These are phyloP conservation scores for Penicillium corylophilum DNA, from an alignment of 2,329 filamentous ascomycete species.

Conservation along the genomic window DNA sequence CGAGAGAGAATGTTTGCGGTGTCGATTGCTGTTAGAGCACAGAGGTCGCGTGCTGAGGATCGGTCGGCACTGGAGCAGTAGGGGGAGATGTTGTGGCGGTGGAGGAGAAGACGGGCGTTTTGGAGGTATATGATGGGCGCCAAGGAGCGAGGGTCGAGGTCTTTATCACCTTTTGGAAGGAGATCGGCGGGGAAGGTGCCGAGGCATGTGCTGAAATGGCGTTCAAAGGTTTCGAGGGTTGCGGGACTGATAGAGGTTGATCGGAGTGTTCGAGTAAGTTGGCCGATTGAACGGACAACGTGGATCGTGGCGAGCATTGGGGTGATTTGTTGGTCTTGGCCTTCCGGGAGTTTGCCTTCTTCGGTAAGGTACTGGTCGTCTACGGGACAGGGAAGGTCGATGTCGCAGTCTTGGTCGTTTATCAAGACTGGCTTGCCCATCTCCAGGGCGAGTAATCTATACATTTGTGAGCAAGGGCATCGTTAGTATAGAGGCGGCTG, in stretches of 20 bases:
- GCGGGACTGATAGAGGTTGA: slow-evolving; percentile 64
- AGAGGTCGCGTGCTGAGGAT: slow-evolving; percentile 69
- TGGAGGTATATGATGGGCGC: slow-evolving; percentile 76
- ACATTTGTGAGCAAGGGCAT: slow-evolving; percentile 6
- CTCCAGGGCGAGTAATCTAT: slow-evolving; percentile 71
- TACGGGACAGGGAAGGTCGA: slow-evolving; percentile 72
- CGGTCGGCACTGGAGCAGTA: slow-evolving; percentile 66
- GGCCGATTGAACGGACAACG: slow-evolving; percentile 73
- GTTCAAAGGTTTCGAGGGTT: slow-evolving; percentile 75
- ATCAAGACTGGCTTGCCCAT: slow-evolving; percentile 78
- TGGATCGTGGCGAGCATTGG: slow-evolving; percentile 77
- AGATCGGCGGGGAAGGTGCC: slow-evolving; percentile 73
- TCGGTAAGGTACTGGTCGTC: slow-evolving; percentile 68
- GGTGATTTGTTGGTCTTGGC: slow-evolving; percentile 57
- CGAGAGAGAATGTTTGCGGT: slow-evolving; percentile 75
- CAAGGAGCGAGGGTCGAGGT: slow-evolving; percentile 72
- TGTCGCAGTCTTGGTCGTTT: slow-evolving; percentile 84
- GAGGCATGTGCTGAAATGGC: slow-evolving; percentile 74
- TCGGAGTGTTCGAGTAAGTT: slow-evolving; percentile 69
- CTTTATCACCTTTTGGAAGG: slow-evolving; percentile 63
- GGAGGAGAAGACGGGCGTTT: slow-evolving; percentile 77
- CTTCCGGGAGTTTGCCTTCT: slow-evolving; percentile 42
- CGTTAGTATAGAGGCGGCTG: background rate
- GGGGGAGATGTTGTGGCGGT: slow-evolving; percentile 83
- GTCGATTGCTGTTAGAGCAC: slow-evolving; percentile 71